Evolutionary conservation across 805 yeast genomes (phyloP).

Genomic region (Phaffomyces thermotolerans): DNA sequence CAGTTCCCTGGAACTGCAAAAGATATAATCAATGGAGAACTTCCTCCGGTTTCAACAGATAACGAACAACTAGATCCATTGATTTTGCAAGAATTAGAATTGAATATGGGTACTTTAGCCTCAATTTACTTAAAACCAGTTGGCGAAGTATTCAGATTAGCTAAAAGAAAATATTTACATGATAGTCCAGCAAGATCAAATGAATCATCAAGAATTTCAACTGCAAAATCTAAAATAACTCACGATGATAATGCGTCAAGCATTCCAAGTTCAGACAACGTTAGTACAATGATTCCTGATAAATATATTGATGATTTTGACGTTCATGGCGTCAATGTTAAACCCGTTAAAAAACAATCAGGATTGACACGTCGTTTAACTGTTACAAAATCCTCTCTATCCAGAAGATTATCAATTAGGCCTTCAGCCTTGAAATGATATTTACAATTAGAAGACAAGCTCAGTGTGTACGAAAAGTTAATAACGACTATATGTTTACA

Average conservation of each 20-base stretch:
- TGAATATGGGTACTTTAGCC: conserved; percentile 75
- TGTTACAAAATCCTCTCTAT: conserved; percentile 28
- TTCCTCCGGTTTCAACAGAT: conserved; percentile 60
- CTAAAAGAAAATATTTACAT: conserved; percentile 44
- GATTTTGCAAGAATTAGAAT: conserved; percentile 72
- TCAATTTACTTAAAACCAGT: conserved; percentile 82
- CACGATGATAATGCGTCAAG: conserved; percentile 4
- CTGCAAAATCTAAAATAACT: conserved; percentile 1
- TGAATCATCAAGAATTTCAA: conserved; percentile 11
- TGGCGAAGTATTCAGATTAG: conserved; percentile 64
- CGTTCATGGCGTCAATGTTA: conserved; percentile 31
- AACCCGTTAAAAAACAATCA: conserved; percentile 26
- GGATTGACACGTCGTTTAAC: conserved; percentile 27
- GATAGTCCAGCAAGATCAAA: conserved; percentile 41
- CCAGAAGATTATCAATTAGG: conserved; percentile 28
- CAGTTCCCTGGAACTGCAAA: conserved; percentile 34
- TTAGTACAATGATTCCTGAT: not conserved
- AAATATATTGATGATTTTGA: conserved; percentile 32
- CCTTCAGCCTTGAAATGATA: conserved; percentile 7
- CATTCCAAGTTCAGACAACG: conserved; percentile 6
- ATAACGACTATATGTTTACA: not conserved
- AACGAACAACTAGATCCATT: conserved; percentile 63
- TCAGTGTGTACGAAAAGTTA: no score
- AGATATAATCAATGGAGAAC: conserved; percentile 49
- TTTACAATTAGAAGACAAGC: no score